phyloP scores from a whole-genome alignment of 148 eudicot genomes.

The Camellia sinensis region DNA sequence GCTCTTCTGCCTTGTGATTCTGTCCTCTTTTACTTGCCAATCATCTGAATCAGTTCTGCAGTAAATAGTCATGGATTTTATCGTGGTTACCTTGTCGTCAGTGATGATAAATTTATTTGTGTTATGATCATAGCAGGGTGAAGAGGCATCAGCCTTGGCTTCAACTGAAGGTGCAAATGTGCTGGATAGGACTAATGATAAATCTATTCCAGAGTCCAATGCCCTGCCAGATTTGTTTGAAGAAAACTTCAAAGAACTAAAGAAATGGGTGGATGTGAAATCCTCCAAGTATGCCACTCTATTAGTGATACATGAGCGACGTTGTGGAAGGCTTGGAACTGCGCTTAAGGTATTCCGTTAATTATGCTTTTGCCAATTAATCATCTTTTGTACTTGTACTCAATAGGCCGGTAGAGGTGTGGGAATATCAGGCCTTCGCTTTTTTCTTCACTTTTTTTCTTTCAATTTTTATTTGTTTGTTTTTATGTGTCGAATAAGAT shows the following conservation, averaged over 20 bases:
- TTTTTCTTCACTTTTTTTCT: not conserved
- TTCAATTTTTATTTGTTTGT: not conserved
- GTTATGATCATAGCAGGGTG: constrained; percentile 41
- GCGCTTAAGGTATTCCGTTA: constrained; percentile 70
- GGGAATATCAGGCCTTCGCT: not conserved
- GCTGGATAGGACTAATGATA: constrained; percentile 31
- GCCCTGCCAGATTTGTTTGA: constrained; percentile 53
- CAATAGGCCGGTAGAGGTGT: not conserved
- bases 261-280: constrained; percentile 90
- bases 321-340: constrained; percentile 70
- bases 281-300: constrained; percentile 68
- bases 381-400: not conserved
- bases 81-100: not conserved
- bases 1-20: not conserved
- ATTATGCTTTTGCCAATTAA: not conserved
- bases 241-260: constrained; percentile 74
- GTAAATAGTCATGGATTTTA: not conserved
- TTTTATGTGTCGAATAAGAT: not conserved
- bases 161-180: constrained; percentile 27
- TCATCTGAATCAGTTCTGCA: not conserved
- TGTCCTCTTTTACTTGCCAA: not conserved
- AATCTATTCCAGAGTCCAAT: constrained; percentile 28
- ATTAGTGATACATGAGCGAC: constrained; percentile 64
- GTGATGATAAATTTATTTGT: not conserved
- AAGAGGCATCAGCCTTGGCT: constrained; percentile 28